Conservation (phyloP, 108 stramenopile genomes). For the Cyclotella baltica region DNA sequence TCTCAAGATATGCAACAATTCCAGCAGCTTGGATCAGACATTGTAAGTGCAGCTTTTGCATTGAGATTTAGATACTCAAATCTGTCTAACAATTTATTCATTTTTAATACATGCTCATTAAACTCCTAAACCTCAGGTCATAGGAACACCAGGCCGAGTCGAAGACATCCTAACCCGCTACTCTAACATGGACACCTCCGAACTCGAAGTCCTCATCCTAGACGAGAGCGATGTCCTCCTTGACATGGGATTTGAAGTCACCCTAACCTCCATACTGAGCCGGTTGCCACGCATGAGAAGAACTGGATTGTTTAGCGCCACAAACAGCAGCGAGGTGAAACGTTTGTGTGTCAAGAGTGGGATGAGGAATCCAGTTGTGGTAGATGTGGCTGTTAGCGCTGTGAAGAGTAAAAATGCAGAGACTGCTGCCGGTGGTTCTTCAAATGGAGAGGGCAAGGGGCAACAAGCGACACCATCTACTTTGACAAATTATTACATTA, state of each 20-base stretch:
- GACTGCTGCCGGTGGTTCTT: neutral
- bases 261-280: conserved; percentile 83
- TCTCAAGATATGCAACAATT: conserved; percentile 82
- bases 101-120: too few relatives aligned
- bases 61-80: too few relatives aligned
- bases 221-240: conserved; percentile 98
- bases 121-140: too few relatives aligned
- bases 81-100: too few relatives aligned
- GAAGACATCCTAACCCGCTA: conserved; percentile 92
- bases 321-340: conserved; percentile 71
- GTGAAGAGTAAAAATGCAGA: conserved; percentile 14
- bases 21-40: conserved; percentile 70
- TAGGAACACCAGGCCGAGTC: conserved; percentile 96
- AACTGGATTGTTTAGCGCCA: conserved; percentile 98
- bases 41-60: too few relatives aligned
- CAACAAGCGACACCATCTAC: conserved; percentile 84
- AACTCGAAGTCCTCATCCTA: conserved; percentile 91
- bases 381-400: conserved; percentile 85
- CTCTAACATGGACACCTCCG: conserved; percentile 74
- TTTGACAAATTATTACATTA: conserved; percentile 92
- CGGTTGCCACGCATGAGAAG: conserved; percentile 94
- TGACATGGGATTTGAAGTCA: conserved; percentile 93
- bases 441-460: conserved; percentile 25
- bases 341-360: conserved; percentile 91
- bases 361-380: conserved; percentile 95